Evolutionary conservation across 2,329 filamentous ascomycete genomes (phyloP).

Genomic region (Teratosphaeria gauchensis): DNA sequence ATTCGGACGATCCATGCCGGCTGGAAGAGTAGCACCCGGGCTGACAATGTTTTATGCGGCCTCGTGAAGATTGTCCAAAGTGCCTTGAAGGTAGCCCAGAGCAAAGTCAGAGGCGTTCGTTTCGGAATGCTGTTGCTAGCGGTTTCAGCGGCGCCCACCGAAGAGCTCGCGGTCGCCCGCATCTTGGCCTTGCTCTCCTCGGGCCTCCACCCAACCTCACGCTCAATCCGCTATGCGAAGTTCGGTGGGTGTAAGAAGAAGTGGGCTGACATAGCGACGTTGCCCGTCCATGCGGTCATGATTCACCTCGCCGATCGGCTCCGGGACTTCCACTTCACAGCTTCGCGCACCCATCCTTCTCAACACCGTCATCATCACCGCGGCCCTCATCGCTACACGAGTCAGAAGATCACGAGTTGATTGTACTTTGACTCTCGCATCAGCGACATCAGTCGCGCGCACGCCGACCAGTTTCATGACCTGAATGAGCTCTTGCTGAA

Average conservation of each 20-base stretch:
- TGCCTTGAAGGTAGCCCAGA: conserved; percentile 18
- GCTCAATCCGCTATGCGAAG: not conserved
- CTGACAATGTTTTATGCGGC: conserved; percentile 20
- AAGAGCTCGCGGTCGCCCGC: conserved; percentile 1
- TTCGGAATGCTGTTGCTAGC: conserved; percentile 2
- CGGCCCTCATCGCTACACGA: too few species aligned
- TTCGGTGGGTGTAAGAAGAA: not conserved
- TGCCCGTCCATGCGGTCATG: not conserved
- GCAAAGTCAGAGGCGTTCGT: conserved; percentile 7
- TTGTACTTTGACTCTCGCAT: too few species aligned
- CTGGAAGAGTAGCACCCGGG: conserved; percentile 21
- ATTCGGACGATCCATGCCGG: conserved; percentile 21
- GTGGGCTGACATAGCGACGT: not conserved
- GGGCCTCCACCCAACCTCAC: not conserved
- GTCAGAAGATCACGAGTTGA: too few species aligned
- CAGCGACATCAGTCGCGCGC: too few species aligned
- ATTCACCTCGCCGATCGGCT: not conserved
- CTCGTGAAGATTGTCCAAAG: conserved; percentile 25
- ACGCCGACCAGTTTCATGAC: too few species aligned
- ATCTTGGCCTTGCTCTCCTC: not conserved
- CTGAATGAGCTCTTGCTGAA: too few species aligned
- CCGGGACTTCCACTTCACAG: not conserved
- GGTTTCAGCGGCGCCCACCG: not conserved
- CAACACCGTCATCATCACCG: too few species aligned
- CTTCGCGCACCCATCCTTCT: not conserved